These are phyloP conservation scores for Alternaria brassicicola DNA, from an alignment of 2,329 filamentous ascomycete genomes.

Conservation along the genomic window DNA sequence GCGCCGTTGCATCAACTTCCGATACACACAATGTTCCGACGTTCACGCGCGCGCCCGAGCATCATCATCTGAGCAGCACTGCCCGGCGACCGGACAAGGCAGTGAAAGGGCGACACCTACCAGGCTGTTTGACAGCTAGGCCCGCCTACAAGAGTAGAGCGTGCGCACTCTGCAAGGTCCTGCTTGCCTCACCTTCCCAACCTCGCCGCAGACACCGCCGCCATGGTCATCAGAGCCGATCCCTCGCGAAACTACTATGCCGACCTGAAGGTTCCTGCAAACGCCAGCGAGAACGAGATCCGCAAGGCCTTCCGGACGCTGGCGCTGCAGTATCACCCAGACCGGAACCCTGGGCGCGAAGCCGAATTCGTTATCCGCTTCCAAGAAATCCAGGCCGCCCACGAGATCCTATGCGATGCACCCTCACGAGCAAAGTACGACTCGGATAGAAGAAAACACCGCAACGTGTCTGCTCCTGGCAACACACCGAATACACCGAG, in stretches of 20 bases:
- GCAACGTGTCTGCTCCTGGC: constrained; percentile 35
- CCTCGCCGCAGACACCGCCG: constrained; percentile 14
- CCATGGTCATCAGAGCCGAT: constrained; percentile 73
- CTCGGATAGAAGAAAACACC: constrained; percentile 60
- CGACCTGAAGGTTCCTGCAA: constrained; percentile 74
- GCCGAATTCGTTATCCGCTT: constrained; percentile 81
- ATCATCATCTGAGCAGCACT: constrained; percentile 46
- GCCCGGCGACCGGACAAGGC: constrained; percentile 34
- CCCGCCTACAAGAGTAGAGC: constrained; percentile 24
- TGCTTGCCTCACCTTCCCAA: neutral
- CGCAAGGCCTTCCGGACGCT: constrained; percentile 87
- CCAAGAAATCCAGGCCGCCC: constrained; percentile 82
- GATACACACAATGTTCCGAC: constrained; percentile 33
- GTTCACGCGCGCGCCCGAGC: constrained; percentile 32
- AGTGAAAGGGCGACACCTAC: constrained; percentile 17
- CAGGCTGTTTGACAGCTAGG: constrained; percentile 11
- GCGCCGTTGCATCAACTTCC: constrained; percentile 8
- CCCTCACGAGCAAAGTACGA: constrained; percentile 67
- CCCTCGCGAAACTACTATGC: constrained; percentile 80
- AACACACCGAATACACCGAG: constrained; percentile 50
- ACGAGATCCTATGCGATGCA: constrained; percentile 74
- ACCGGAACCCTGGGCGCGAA: constrained; percentile 85
- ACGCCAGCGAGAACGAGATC: constrained; percentile 74
- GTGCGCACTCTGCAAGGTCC: neutral
- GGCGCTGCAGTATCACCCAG: constrained; percentile 84